A percentile compares a stretch with the other conserved stretches of the same genome.
phyloP scores from a whole-genome alignment of 2,329 filamentous ascomycete genomes.

The Coniochaeta ligniaria region DNA sequence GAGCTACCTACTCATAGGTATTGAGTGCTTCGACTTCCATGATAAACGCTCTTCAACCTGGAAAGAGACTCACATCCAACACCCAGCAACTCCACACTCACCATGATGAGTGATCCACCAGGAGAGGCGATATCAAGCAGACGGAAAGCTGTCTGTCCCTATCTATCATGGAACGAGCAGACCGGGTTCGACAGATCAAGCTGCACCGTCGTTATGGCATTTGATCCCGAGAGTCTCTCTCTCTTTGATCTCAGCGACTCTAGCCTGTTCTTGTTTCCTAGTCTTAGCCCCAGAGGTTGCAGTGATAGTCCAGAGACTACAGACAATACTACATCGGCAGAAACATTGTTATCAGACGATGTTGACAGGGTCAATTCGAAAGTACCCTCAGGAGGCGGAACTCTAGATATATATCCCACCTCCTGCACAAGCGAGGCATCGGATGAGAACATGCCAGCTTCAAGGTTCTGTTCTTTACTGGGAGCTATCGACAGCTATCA shows the following conservation, averaged over 20 bases:
- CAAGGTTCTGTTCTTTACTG: not conserved
- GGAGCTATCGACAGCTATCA: not conserved
- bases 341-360: not conserved
- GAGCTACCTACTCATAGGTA: too few relatives aligned
- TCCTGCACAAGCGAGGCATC: not conserved
- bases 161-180: not conserved
- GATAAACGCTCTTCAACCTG: too few relatives aligned
- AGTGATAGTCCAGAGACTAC: not conserved
- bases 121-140: not conserved
- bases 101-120: not conserved
- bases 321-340: not conserved
- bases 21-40: too few relatives aligned
- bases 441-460: not conserved
- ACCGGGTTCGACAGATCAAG: not conserved
- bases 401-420: not conserved
- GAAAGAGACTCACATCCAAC: too few relatives aligned
- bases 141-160: not conserved
- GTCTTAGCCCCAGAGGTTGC: not conserved
- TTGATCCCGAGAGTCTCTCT: not conserved
- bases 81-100: not conserved
- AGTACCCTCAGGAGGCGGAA: not conserved
- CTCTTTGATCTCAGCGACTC: not conserved
- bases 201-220: not conserved
- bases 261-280: not conserved
- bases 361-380: not conserved